Evolutionary conservation across 768 basidiomycete species (phyloP).

Genomic region (Ramaria sp.): DNA sequence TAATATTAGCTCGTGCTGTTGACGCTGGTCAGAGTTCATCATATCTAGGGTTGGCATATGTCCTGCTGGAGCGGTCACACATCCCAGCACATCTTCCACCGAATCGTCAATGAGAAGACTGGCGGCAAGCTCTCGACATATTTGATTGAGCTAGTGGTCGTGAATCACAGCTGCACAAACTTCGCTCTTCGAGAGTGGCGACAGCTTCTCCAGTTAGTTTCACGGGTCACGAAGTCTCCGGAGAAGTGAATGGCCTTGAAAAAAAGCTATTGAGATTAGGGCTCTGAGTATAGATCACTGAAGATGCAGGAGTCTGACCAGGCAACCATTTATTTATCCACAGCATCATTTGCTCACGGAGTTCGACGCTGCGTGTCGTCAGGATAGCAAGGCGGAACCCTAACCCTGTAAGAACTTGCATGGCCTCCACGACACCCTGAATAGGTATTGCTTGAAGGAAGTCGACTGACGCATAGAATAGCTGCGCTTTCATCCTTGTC

Average conservation of each 20-base stretch:
- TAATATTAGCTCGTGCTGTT: conserved; percentile 25
- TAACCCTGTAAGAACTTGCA: conserved; percentile 41
- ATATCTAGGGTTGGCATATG: conserved; percentile 51
- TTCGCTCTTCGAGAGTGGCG: conserved; percentile 61
- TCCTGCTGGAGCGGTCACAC: conserved; percentile 30
- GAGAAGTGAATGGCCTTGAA: conserved; percentile 61
- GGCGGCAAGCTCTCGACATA: conserved; percentile 54
- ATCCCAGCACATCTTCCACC: conserved; percentile 61
- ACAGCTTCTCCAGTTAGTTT: conserved; percentile 24
- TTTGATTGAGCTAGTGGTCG: conserved; percentile 23
- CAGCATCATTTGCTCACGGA: conserved; percentile 46
- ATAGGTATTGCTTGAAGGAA: conserved; percentile 41
- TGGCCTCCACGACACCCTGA: conserved; percentile 49
- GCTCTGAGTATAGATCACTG: neutral
- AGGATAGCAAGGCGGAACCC: conserved; percentile 65
- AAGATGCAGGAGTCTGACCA: conserved; percentile 24
- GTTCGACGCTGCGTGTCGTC: conserved; percentile 53
- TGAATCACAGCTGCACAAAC: conserved; percentile 20
- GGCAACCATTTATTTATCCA: conserved; percentile 63
- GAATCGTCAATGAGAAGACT: conserved; percentile 72
- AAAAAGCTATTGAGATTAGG: conserved; percentile 22
- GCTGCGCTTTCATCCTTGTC: conserved; percentile 46
- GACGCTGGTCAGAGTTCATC: conserved; percentile 36
- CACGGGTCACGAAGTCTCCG: conserved; percentile 54
- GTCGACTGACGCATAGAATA: conserved; percentile 43